A percentile compares a stretch with the other conserved stretches of the same genome.
Evolutionary conservation across 768 basidiomycete species (phyloP).

Genomic region (Tylopilus subfusipes): DNA sequence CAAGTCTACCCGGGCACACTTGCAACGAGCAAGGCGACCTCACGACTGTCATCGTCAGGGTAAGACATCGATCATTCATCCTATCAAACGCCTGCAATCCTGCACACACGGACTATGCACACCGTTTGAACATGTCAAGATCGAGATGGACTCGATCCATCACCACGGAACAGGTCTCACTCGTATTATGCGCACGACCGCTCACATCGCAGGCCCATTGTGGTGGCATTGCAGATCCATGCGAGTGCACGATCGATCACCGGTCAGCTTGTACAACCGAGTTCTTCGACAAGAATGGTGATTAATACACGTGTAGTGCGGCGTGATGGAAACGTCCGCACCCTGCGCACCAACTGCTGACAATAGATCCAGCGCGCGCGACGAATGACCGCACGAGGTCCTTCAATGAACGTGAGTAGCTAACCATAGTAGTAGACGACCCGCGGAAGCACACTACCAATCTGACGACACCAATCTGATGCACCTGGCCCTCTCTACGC

Average conservation of each 20-base stretch:
- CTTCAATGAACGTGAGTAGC: constrained; percentile 6
- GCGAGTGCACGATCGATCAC: constrained; percentile 8
- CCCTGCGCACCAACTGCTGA: constrained; percentile 6
- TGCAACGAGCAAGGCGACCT: too few relatives aligned
- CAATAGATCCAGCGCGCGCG: neutral
- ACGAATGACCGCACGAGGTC: constrained; percentile 1
- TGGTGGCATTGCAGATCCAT: constrained; percentile 1
- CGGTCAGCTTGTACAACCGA: neutral
- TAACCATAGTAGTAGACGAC: constrained; percentile 11
- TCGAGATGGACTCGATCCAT: neutral
- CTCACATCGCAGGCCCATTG: too few relatives aligned
- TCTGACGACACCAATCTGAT: constrained; percentile 2
- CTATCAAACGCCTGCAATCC: too few relatives aligned
- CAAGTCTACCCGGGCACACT: neutral
- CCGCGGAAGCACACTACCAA: neutral
- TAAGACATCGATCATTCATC: too few relatives aligned
- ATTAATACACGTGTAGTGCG: constrained; percentile 17
- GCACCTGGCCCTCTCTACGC: neutral
- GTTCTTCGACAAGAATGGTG: constrained; percentile 1
- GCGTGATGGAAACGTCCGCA: constrained; percentile 3
- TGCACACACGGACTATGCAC: neutral
- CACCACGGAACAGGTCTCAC: neutral
- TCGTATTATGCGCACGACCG: too few relatives aligned
- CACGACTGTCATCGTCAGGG: too few relatives aligned
- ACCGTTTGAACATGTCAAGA: neutral